Evolutionary conservation across 306 rosid species (phyloP).

Genomic region (Benincasa hispida): DNA sequence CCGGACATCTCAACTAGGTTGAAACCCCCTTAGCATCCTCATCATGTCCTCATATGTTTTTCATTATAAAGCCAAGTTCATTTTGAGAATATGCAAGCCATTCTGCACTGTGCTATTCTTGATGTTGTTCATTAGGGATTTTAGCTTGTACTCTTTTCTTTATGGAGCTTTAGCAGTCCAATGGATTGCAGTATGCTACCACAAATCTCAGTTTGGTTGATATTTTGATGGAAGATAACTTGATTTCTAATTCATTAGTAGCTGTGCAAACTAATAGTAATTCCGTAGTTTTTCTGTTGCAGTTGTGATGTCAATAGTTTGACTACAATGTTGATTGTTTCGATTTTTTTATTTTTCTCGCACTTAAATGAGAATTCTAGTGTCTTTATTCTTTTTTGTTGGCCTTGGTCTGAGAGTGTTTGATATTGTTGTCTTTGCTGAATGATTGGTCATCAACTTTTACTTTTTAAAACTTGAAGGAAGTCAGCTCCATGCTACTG

Average conservation of each 20-base stretch:
- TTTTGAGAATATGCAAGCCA: neutral
- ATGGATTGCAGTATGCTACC: neutral
- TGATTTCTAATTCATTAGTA: neutral
- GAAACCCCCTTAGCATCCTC: no score
- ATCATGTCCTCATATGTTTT: no score
- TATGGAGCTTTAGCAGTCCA: neutral
- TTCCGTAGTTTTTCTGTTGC: neutral
- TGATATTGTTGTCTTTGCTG: constrained; percentile 4
- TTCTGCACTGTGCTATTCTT: neutral
- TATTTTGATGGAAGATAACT: neutral
- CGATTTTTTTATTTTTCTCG: neutral
- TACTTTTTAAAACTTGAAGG: constrained; percentile 42
- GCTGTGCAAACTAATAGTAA: neutral
- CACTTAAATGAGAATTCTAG: neutral
- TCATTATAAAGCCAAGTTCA: neutral
- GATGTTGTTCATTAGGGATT: neutral
- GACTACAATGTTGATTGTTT: neutral
- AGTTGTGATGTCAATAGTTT: neutral
- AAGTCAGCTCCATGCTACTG: constrained; percentile 88
- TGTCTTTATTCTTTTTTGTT: neutral
- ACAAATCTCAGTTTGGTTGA: neutral
- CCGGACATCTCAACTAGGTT: no score
- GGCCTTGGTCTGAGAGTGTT: neutral
- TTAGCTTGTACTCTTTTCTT: neutral
- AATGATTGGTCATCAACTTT: constrained; percentile 3